Base-by-base conservation (phyloP, 2,329 filamentous ascomycete species). In the Penicillium sp. region DNA sequence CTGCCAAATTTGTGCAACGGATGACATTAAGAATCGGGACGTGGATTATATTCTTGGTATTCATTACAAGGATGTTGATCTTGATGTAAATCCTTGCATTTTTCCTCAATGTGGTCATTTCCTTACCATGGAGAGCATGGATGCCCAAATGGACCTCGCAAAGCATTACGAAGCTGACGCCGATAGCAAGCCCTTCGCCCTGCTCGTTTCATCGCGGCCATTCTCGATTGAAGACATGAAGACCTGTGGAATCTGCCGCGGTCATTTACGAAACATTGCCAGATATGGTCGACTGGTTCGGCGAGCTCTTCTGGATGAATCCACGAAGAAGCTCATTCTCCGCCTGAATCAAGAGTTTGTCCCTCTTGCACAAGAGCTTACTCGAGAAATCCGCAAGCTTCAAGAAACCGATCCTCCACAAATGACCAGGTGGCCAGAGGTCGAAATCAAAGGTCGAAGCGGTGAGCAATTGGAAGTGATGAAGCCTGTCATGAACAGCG, bases 21-120 rank as follows among this genome's bases (percentile, higher is more conserved):
- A 71, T 0, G 73, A 78, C 0, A 71, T 83, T 39, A 81, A 81
- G 47, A 70, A 74, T 1, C 73, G 71, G 5, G 58, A 71, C 1
- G 86, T 88, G 0, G 88, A 90, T 21, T 79, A 84, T 37, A 76
- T 89, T 27, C 73, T 80, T 66, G 75, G 82, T 59, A 74, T 76
- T 71, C 76, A 1, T 91, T 91, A 88, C 66, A 65, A 65, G 0
- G 83, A 89, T 1, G 74, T 86, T 21, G 74, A 89, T 61, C 66
- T 89, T 1, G 71, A 87, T 37, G 76, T 84, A 13, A 79, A 81
- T 1, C 87, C 88, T 0, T 84, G 83, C 59, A 80, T 90, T 22
- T 80, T 90, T 48, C 83, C 83, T 0, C 71, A 74, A 2, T 91
- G 87, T 58, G 85, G 86, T 0, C 88, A 91, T 66, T 80, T 89